A percentile compares a stretch with the other conserved stretches of the same genome.
phyloP scores from a whole-genome alignment of 2,329 filamentous ascomycete genomes.

The Fusarium anguioides region DNA sequence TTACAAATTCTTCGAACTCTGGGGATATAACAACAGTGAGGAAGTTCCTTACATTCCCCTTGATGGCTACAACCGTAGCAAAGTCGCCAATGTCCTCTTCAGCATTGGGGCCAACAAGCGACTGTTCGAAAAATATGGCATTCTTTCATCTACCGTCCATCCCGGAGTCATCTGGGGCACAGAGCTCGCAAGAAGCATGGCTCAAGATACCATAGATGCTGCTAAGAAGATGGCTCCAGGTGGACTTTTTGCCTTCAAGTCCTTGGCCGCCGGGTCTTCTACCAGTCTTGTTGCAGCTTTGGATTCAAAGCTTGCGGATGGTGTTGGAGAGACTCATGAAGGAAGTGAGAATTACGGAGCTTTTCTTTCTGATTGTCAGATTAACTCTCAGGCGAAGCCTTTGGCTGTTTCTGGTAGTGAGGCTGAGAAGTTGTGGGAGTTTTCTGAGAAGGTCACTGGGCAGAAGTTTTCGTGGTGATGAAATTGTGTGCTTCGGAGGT shows the following conservation, averaged over 20 bases:
- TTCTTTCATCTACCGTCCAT: not conserved
- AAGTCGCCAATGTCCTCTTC: slow-evolving; percentile 16
- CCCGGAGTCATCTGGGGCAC: slow-evolving; percentile 6
- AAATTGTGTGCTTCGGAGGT: no score
- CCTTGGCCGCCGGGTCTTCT: not conserved
- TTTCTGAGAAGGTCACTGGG: slow-evolving; percentile 5
- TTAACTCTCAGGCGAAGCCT: not conserved
- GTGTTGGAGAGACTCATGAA: not conserved
- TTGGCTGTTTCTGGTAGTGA: slow-evolving; percentile 12
- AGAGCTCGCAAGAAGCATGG: not conserved
- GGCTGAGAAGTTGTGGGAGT: slow-evolving; percentile 13
- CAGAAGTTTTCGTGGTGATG: slow-evolving; percentile 1
- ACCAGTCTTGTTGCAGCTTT: slow-evolving; percentile 11
- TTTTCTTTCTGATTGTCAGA: slow-evolving; percentile 3
- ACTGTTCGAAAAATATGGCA: not conserved
- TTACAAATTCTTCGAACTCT: not conserved
- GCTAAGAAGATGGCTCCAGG: not conserved
- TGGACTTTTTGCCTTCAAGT: not conserved
- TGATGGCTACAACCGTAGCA: not conserved
- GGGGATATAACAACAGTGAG: slow-evolving; percentile 2
- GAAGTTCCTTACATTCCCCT: not conserved
- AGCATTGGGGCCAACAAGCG: slow-evolving; percentile 8
- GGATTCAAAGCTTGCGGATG: not conserved
- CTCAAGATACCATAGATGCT: not conserved
- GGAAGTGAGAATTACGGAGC: slow-evolving; percentile 5